Evolutionary conservation across 75 land plant genomes (phyloP), one percentile per base, ranked within the genome.

Genomic region (Picea glauca): DNA sequence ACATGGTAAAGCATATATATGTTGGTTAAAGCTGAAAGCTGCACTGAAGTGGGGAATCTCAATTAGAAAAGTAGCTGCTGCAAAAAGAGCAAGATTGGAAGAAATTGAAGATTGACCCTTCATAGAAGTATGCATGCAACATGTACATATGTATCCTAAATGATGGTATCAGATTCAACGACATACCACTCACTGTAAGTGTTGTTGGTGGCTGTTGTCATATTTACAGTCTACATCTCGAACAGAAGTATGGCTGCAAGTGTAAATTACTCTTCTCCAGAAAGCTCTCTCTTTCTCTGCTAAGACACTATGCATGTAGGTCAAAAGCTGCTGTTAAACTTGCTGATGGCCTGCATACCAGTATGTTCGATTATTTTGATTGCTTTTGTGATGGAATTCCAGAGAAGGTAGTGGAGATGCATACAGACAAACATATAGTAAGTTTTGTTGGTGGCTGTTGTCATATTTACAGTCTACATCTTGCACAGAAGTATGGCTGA

Each of bases 21-120:
- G 83, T 72, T 90, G 92, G 92, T 66, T 57, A 13, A 89, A 75
- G 77, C 60, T 91, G 40, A 76, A 38, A 30, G 76, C 64, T 58
- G 80, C 86, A 43, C 61, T 90, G n/a, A 79, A 81, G 59, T 90
- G 82, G 84, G 84, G 77, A 38, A 81, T 88, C 76, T 81, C 80
- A 17, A 66, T 90, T 38, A 78, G 74, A 38, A 90, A 65, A 76
- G 76, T 72, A 12, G 83, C 80, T 30, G 81, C 80, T 75, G 62
- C 80, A 67, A 83, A 78, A 76, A 78, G 72, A 75, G 85, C 66
- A 5, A 62, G 33, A 62, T 30, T 80, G 21, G 63, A 17, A 80
- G 83, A 82, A 61, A 73, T 56, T 15, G 60, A 59, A 73, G 62
- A 79, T 66, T 78, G 73, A 65, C 58, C 59, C 33, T 78, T 70